Evolutionary conservation across 306 rosid species (phyloP).

Genomic region (Rosa lucieae): DNA sequence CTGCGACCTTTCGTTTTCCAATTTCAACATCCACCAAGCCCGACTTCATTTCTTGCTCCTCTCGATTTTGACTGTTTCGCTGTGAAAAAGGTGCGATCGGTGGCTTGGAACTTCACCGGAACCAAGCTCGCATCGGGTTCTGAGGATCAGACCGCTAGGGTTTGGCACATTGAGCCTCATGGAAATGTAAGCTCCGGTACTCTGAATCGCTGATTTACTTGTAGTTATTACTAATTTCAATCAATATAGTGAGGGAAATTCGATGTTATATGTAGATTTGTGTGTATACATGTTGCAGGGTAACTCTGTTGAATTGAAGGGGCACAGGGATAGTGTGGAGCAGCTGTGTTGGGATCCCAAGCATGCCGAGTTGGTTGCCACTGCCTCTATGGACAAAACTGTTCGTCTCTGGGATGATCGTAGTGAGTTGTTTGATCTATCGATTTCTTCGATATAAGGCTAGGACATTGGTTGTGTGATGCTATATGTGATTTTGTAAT

Average conservation of each 20-base stretch:
- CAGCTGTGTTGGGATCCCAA: conserved; percentile 98
- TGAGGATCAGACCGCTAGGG: conserved; percentile 91
- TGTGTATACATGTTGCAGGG: conserved; percentile 40
- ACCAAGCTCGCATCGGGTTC: conserved; percentile 98
- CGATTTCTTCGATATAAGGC: background rate
- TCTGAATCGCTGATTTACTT: background rate
- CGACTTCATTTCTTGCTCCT: background rate
- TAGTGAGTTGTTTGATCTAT: conserved; percentile 52
- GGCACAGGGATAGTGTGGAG: conserved; percentile 95
- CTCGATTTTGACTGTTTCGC: conserved; percentile 9
- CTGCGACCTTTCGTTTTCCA: background rate
- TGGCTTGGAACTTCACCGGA: conserved; percentile 94
- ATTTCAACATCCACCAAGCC: background rate
- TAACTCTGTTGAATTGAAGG: conserved; percentile 86
- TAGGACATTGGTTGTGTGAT: background rate
- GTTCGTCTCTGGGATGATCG: conserved; percentile 96
- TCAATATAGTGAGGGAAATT: background rate
- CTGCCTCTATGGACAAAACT: conserved; percentile 94
- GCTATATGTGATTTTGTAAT: conserved; percentile 9
- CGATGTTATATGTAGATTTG: background rate
- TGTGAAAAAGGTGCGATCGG: conserved; percentile 69
- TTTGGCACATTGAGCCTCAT: conserved; percentile 87
- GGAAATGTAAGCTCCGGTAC: conserved; percentile 58
- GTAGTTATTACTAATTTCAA: too few species aligned
- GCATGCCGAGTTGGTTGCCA: conserved; percentile 82